Evolutionary conservation across 2,329 filamentous ascomycete genomes (phyloP).

Genomic region (Gnomoniopsis sp.): DNA sequence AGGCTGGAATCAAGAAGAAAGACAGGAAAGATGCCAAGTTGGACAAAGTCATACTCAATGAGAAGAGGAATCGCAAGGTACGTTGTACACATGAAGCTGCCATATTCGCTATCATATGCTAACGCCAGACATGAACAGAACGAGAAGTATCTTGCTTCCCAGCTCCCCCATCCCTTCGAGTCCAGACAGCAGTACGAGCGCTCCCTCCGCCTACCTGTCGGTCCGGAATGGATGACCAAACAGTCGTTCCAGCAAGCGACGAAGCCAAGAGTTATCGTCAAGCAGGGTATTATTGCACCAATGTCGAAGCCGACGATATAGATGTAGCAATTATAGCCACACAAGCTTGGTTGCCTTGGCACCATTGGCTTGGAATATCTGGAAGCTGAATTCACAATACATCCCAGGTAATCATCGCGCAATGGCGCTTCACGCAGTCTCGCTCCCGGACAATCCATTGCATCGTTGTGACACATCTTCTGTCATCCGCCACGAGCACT

Average conservation of each 20-base stretch:
- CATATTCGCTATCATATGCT: constrained; percentile 17
- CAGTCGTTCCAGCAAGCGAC: constrained; percentile 85
- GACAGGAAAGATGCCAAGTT: constrained; percentile 80
- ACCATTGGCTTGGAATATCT: not conserved
- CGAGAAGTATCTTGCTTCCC: constrained; percentile 78
- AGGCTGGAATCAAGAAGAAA: constrained; percentile 67
- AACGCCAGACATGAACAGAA: constrained; percentile 50
- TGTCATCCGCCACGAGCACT: too few species aligned
- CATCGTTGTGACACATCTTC: not conserved
- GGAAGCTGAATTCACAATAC: not conserved
- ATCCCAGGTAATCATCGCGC: too few species aligned
- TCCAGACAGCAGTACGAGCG: constrained; percentile 85
- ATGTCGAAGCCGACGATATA: constrained; percentile 69
- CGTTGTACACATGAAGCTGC: constrained; percentile 19
- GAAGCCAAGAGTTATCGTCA: constrained; percentile 85
- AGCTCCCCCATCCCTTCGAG: constrained; percentile 88
- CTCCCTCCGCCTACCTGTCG: constrained; percentile 79
- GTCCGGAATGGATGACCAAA: constrained; percentile 96
- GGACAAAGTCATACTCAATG: constrained; percentile 83
- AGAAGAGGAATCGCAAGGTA: constrained; percentile 87
- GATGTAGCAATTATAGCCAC: not conserved
- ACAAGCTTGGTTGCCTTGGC: not conserved
- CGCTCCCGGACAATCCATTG: not conserved
- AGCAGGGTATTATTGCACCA: constrained; percentile 84
- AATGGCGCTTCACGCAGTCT: not conserved